A percentile compares a stretch with the other conserved stretches of the same genome.
These are phyloP conservation scores for Rhodotorula sp. DNA, from an alignment of 1,284 basidiomycete genomes.

Conservation along the genomic window DNA sequence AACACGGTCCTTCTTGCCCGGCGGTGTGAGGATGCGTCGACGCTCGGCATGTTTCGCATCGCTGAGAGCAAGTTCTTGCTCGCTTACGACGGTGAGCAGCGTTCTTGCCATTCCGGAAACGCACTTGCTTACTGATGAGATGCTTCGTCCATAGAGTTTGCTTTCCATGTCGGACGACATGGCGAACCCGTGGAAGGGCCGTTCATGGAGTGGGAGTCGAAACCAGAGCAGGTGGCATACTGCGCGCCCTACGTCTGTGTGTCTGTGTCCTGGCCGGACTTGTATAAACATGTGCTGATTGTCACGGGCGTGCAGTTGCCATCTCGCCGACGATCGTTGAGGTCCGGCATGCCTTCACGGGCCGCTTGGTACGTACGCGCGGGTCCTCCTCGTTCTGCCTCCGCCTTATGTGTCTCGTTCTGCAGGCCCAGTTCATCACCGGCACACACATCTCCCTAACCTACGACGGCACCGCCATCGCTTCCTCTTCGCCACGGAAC, in stretches of 20 bases:
- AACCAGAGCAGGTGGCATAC: conserved; percentile 79
- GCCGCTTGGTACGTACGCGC: conserved; percentile 12
- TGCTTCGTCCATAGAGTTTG: conserved; percentile 66
- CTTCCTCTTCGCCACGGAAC: not conserved
- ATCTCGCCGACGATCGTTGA: conserved; percentile 35
- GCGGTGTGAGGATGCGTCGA: conserved; percentile 72
- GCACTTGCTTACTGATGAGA: too few relatives aligned
- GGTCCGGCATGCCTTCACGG: conserved; percentile 36
- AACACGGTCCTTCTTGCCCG: conserved; percentile 69
- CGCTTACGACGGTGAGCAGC: conserved; percentile 75
- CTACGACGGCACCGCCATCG: conserved; percentile 29
- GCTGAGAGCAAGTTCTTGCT: conserved; percentile 76
- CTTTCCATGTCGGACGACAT: conserved; percentile 82
- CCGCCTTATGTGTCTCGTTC: not conserved
- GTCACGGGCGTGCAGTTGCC: conserved; percentile 12
- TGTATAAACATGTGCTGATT: not conserved
- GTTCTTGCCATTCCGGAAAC: not conserved
- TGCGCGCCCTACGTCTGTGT: conserved; percentile 73
- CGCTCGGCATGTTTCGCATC: conserved; percentile 84
- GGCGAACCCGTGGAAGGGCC: conserved; percentile 52
- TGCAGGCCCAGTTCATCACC: conserved; percentile 29
- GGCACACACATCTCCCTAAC: conserved; percentile 32
- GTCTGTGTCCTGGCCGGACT: not conserved
- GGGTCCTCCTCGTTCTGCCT: not conserved
- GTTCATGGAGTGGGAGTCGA: conserved; percentile 89